Percentiles rank a stretch among this genome's conserved stretches.
Conservation (phyloP, 1,284 basidiomycete genomes). For the Mycena citricolor region DNA sequence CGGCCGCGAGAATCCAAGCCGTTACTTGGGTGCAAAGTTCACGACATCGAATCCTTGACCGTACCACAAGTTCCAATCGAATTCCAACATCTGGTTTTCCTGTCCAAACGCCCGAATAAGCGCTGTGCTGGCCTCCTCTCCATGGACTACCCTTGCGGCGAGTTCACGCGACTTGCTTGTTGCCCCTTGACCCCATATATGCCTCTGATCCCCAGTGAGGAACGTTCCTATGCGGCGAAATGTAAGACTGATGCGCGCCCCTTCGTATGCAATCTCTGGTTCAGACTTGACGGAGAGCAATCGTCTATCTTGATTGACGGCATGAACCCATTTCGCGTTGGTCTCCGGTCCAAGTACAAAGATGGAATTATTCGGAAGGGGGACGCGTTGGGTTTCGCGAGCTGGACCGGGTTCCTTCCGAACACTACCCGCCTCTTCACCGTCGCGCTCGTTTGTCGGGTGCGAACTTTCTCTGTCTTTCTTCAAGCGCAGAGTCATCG, state of each 20-base stretch:
- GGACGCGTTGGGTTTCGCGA: conserved; percentile 57
- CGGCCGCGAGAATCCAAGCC: too few species aligned
- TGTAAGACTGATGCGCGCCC: conserved; percentile 74
- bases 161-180: conserved; percentile 53
- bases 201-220: conserved; percentile 45
- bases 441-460: conserved; percentile 6
- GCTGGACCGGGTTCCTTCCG: conserved; percentile 26
- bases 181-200: conserved; percentile 71
- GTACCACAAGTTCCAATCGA: conserved; percentile 65
- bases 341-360: conserved; percentile 72
- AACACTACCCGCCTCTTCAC: too few species aligned
- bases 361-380: conserved; percentile 74
- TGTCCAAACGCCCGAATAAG: conserved; percentile 64
- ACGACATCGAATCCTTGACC: conserved; percentile 67
- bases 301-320: conserved; percentile 70
- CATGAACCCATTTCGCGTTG: conserved; percentile 69
- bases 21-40: too few species aligned
- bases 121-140: conserved; percentile 46
- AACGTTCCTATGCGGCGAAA: conserved; percentile 77
- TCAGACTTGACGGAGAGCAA: conserved; percentile 47
- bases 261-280: conserved; percentile 50
- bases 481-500: conserved; percentile 69
- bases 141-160: conserved; percentile 50
- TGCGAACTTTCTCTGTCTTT: conserved; percentile 38
- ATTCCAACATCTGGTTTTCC: conserved; percentile 61